A percentile compares a stretch with the other conserved stretches of the same genome.
phyloP scores from a whole-genome alignment of 495 filamentous ascomycete genomes.

The Glarea lozoyensis region DNA sequence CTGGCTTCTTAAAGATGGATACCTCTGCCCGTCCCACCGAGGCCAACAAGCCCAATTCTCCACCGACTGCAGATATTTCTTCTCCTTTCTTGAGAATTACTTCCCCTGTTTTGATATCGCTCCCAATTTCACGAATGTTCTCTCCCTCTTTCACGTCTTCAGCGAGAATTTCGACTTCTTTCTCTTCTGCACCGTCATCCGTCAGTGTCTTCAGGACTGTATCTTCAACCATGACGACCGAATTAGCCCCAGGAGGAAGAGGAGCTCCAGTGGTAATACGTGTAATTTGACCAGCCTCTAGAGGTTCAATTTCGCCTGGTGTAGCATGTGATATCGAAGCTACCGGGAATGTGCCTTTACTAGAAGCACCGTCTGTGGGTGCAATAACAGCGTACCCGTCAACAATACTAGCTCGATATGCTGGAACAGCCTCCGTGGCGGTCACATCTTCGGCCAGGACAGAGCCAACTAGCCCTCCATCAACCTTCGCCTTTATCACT shows the following conservation, averaged over 20 bases:
- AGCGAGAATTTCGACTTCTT: slow-evolving; percentile 74
- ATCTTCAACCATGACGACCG: slow-evolving; percentile 97
- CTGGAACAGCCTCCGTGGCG: slow-evolving; percentile 75
- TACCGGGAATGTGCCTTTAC: slow-evolving; percentile 77
- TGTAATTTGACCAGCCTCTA: slow-evolving; percentile 69
- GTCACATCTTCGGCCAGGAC: slow-evolving; percentile 78
- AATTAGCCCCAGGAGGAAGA: slow-evolving; percentile 76
- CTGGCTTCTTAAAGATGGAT: slow-evolving; percentile 64
- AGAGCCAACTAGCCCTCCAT: slow-evolving; percentile 54
- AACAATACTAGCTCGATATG: slow-evolving; percentile 91
- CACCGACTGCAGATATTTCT: slow-evolving; percentile 71
- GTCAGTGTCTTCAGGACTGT: slow-evolving; percentile 65
- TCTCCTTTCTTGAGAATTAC: slow-evolving; percentile 67
- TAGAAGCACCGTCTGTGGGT: slow-evolving; percentile 42
- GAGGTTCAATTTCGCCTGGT: slow-evolving; percentile 45
- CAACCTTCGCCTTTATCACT: slow-evolving; percentile 47
- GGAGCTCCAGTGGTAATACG: slow-evolving; percentile 93
- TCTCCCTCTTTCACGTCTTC: slow-evolving; percentile 66
- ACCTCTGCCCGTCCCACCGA: slow-evolving; percentile 72
- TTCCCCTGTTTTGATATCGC: slow-evolving; percentile 64
- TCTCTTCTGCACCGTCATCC: slow-evolving; percentile 76
- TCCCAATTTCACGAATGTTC: slow-evolving; percentile 86
- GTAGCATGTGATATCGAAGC: slow-evolving; percentile 78
- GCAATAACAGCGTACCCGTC: slow-evolving; percentile 87
- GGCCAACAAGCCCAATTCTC: slow-evolving; percentile 82